phyloP scores from a whole-genome alignment of 1,284 basidiomycete species.

The Phlebopus sp. region DNA sequence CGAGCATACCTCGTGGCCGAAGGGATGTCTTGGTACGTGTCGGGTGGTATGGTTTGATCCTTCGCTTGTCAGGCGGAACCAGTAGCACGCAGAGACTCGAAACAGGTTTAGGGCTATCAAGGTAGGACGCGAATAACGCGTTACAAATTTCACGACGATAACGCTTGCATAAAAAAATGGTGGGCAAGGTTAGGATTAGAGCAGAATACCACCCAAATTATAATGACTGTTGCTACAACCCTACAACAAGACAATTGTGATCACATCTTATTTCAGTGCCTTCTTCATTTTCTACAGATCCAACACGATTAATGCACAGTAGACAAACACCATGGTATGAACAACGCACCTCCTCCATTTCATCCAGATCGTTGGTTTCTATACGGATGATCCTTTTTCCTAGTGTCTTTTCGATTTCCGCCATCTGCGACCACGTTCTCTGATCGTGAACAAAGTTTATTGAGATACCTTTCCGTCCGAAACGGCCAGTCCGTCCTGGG shows the following conservation, averaged over 20 bases:
- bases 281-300: conserved; percentile 68
- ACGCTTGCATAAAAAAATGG: too few relatives aligned
- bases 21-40: too few relatives aligned
- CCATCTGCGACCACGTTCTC: conserved; percentile 82
- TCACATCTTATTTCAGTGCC: conserved; percentile 54
- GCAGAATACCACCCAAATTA: neutral
- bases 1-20: too few relatives aligned
- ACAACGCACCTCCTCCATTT: conserved; percentile 78
- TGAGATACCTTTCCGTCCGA: conserved; percentile 93
- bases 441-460: conserved; percentile 94
- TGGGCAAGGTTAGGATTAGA: too few relatives aligned
- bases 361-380: conserved; percentile 81
- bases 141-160: too few relatives aligned
- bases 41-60: too few relatives aligned
- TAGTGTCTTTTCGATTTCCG: conserved; percentile 75
- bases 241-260: neutral
- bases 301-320: conserved; percentile 1
- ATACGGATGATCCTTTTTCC: conserved; percentile 78
- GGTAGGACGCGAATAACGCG: too few relatives aligned
- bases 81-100: too few relatives aligned
- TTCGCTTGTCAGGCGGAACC: too few relatives aligned
- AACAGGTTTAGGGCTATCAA: too few relatives aligned
- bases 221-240: neutral
- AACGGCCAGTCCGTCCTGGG: conserved; percentile 89
- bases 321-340: neutral